Evolutionary conservation across 108 stramenopile genomes (phyloP).

Genomic region (Conticribra weissflogii): DNA sequence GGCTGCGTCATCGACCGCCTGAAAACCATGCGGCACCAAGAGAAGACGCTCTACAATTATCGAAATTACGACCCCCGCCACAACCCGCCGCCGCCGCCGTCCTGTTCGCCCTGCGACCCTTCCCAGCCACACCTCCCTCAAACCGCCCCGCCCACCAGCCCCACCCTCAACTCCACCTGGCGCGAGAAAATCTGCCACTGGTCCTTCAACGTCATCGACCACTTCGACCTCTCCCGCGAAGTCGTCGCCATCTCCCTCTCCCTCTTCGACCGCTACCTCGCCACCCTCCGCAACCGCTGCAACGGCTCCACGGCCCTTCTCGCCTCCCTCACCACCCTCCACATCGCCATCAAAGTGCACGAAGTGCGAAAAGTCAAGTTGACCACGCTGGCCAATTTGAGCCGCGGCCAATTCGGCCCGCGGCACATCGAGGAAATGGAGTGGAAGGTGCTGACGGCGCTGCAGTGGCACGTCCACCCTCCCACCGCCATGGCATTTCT

Average conservation of each 20-base stretch:
- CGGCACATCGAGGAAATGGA: slow-evolving; percentile 83
- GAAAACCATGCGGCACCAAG: slow-evolving; percentile 37
- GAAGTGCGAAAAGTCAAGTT: slow-evolving; percentile 69
- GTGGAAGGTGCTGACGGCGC: slow-evolving; percentile 50
- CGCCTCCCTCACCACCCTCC: slow-evolving; percentile 67
- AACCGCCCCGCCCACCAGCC: no score
- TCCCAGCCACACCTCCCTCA: no score
- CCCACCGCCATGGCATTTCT: slow-evolving; percentile 72
- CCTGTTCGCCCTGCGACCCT: slow-evolving; percentile 17
- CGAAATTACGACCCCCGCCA: slow-evolving; percentile 15
- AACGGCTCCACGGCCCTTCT: slow-evolving; percentile 70
- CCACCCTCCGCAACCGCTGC: slow-evolving; percentile 66
- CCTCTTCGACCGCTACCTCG: slow-evolving; percentile 81
- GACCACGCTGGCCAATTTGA: slow-evolving; percentile 69
- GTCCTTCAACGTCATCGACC: slow-evolving; percentile 85
- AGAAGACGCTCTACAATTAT: slow-evolving; percentile 36
- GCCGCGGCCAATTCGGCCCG: slow-evolving; percentile 71
- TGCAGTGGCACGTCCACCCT: slow-evolving; percentile 76
- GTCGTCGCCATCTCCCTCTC: slow-evolving; percentile 70
- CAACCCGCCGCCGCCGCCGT: slow-evolving; percentile 7
- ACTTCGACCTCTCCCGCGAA: slow-evolving; percentile 80
- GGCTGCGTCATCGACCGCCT: slow-evolving; percentile 47
- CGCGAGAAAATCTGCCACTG: slow-evolving; percentile 85
- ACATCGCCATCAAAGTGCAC: slow-evolving; percentile 79
- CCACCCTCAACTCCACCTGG: slow-evolving; percentile 55